phyloP scores from a whole-genome alignment of 1,284 basidiomycete genomes.

The Golubevia sp. region DNA sequence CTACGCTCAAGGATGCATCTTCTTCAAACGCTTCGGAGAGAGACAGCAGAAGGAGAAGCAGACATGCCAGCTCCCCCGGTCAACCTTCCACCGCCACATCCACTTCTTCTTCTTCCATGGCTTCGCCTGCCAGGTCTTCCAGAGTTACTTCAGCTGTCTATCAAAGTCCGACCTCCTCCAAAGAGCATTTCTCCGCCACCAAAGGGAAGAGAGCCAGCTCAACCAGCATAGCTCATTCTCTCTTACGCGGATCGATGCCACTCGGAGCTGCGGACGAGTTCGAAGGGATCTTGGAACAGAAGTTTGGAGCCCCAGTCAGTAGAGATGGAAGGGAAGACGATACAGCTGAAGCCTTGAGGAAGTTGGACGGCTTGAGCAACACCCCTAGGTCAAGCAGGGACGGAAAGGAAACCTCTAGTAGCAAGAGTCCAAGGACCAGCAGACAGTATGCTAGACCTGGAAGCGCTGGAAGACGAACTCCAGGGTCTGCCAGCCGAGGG shows the following conservation, averaged over 20 bases:
- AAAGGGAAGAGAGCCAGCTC: slow-evolving; percentile 58
- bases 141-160: neutral
- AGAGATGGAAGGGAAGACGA: slow-evolving; percentile 69
- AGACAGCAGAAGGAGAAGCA: no score
- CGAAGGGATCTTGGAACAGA: slow-evolving; percentile 20
- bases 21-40: no score
- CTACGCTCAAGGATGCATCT: no score
- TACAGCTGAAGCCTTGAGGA: slow-evolving; percentile 86
- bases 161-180: neutral
- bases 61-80: no score
- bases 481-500: slow-evolving; percentile 23
- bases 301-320: slow-evolving; percentile 64
- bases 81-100: no score
- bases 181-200: slow-evolving; percentile 4
- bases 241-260: slow-evolving; percentile 45
- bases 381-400: slow-evolving; percentile 59
- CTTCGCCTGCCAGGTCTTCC: slow-evolving; percentile 5
- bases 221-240: slow-evolving; percentile 64
- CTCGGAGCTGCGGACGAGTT: slow-evolving; percentile 36
- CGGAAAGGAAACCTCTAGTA: slow-evolving; percentile 11
- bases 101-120: no score
- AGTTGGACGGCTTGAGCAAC: slow-evolving; percentile 84
- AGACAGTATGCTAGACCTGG: slow-evolving; percentile 24
- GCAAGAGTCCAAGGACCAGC: slow-evolving; percentile 33
- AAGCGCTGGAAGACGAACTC: slow-evolving; percentile 30